Conservation (phyloP, 371 early-diverging fungal genomes). For the Rhizopus microsporus region DNA sequence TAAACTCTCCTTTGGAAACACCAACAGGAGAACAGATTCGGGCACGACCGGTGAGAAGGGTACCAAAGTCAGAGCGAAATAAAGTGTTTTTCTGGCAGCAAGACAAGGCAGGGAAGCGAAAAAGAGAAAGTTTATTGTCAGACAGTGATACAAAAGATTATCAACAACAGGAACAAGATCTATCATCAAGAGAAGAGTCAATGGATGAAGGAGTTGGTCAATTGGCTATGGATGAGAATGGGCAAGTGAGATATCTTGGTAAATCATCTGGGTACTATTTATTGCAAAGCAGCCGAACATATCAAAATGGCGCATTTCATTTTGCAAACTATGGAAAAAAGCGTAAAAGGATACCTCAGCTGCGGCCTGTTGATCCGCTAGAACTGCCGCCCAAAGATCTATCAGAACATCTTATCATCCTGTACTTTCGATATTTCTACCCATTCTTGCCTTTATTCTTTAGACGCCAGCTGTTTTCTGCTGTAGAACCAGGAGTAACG, state of each 20-base stretch:
- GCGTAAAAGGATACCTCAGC: background rate
- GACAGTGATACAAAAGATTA: background rate
- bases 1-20: constrained; percentile 55
- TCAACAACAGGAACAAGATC: background rate
- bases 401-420: constrained; percentile 50
- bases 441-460: constrained; percentile 56
- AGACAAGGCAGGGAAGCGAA: constrained; percentile 23
- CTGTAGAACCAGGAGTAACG: constrained; percentile 32
- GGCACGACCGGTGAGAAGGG: constrained; percentile 39
- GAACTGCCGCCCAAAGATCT: constrained; percentile 54
- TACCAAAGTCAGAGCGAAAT: constrained; percentile 23
- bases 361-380: constrained; percentile 25
- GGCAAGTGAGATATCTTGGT: constrained; percentile 46
- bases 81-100: constrained; percentile 35
- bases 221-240: constrained; percentile 47
- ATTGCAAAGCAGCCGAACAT: constrained; percentile 43
- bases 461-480: constrained; percentile 23
- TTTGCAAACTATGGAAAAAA: constrained; percentile 37
- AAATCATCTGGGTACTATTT: constrained; percentile 52
- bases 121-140: constrained; percentile 15
- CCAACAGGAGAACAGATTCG: constrained; percentile 49
- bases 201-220: constrained; percentile 36
- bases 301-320: constrained; percentile 46
- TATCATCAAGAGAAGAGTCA: constrained; percentile 2
- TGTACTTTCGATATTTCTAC: constrained; percentile 58